A percentile compares a stretch with the other conserved stretches of the same genome.
phyloP scores from a whole-genome alignment of 352 stramenopile species.

The Globisporangium ultimum region DNA sequence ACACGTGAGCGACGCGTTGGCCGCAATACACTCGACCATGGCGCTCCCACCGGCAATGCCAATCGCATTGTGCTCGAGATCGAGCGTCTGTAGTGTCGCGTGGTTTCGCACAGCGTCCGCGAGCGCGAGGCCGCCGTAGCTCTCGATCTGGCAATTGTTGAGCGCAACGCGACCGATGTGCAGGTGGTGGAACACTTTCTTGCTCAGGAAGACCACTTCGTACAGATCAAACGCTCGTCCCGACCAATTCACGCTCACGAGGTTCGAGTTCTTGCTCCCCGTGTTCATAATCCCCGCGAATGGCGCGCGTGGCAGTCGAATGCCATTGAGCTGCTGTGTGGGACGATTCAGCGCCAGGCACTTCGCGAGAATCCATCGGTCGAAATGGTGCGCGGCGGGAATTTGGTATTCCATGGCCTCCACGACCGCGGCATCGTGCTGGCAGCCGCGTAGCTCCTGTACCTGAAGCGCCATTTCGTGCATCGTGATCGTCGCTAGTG shows the following conservation, averaged over 20 bases:
- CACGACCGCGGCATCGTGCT: slow-evolving; percentile 12
- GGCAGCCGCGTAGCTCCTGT: slow-evolving; percentile 52
- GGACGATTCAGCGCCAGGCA: slow-evolving; percentile 61
- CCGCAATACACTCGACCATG: slow-evolving; percentile 55
- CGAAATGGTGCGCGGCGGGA: slow-evolving; percentile 36
- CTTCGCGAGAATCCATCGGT: slow-evolving; percentile 66
- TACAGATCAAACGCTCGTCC: slow-evolving; percentile 43
- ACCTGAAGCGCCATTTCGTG: slow-evolving; percentile 36
- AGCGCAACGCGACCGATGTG: slow-evolving; percentile 49
- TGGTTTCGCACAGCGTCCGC: slow-evolving; percentile 70
- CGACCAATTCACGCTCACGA: slow-evolving; percentile 51
- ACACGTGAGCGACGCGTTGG: slow-evolving; percentile 52
- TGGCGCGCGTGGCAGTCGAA: slow-evolving; percentile 29
- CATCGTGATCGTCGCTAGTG: slow-evolving; percentile 58
- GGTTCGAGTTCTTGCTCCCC: slow-evolving; percentile 14
- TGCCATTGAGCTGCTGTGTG: slow-evolving; percentile 53
- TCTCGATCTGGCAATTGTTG: slow-evolving; percentile 58
- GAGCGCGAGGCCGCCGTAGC: slow-evolving; percentile 43
- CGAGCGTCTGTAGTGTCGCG: slow-evolving; percentile 47
- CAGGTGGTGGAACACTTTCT: slow-evolving; percentile 73
- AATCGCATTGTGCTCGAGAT: slow-evolving; percentile 70
- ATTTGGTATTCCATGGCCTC: slow-evolving; percentile 31
- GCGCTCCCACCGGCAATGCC: slow-evolving; percentile 41
- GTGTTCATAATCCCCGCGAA: background rate
- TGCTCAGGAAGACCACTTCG: slow-evolving; percentile 60